Evolutionary conservation across 352 stramenopile genomes (phyloP).

Genomic region (Phytophthora crassamura): DNA sequence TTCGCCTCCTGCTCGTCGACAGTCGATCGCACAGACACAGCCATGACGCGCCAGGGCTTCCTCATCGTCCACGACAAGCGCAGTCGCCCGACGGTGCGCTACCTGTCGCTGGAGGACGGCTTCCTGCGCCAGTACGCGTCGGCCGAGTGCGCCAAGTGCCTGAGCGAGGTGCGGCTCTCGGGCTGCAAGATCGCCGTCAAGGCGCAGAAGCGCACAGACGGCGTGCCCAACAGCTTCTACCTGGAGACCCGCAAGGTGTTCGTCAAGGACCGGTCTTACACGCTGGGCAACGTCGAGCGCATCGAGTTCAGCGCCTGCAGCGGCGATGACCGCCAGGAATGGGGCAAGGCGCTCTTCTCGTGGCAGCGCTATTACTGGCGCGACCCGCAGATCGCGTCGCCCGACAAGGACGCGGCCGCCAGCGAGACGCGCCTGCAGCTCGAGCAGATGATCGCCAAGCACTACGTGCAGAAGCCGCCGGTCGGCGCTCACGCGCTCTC

Average conservation of each 20-base stretch:
- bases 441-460: slow-evolving; percentile 55
- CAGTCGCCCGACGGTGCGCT: slow-evolving; percentile 55
- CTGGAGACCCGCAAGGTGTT: slow-evolving; percentile 86
- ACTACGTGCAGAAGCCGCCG: slow-evolving; percentile 38
- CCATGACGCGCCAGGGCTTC: slow-evolving; percentile 81
- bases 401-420: slow-evolving; percentile 14
- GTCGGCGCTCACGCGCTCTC: slow-evolving; percentile 39
- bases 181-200: slow-evolving; percentile 87
- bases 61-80: slow-evolving; percentile 81
- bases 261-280: slow-evolving; percentile 88
- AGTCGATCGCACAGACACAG: slow-evolving; percentile 2
- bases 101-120: slow-evolving; percentile 84
- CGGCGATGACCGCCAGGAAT: slow-evolving; percentile 79
- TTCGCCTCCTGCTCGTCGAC: slow-evolving; percentile 13
- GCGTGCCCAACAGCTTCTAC: slow-evolving; percentile 81
- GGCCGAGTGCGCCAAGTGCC: slow-evolving; percentile 42
- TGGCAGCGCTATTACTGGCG: slow-evolving; percentile 91
- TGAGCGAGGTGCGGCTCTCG: slow-evolving; percentile 78
- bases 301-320: slow-evolving; percentile 72
- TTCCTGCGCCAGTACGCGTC: slow-evolving; percentile 76
- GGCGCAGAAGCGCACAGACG: slow-evolving; percentile 72
- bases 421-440: slow-evolving; percentile 47
- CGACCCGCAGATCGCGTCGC: slow-evolving; percentile 44
- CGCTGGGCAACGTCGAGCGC: slow-evolving; percentile 61
- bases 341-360: slow-evolving; percentile 86